A percentile compares a stretch with the other conserved stretches of the same genome.
phyloP scores from a whole-genome alignment of 257 asterid species.

The Solanum ossicruentum region DNA sequence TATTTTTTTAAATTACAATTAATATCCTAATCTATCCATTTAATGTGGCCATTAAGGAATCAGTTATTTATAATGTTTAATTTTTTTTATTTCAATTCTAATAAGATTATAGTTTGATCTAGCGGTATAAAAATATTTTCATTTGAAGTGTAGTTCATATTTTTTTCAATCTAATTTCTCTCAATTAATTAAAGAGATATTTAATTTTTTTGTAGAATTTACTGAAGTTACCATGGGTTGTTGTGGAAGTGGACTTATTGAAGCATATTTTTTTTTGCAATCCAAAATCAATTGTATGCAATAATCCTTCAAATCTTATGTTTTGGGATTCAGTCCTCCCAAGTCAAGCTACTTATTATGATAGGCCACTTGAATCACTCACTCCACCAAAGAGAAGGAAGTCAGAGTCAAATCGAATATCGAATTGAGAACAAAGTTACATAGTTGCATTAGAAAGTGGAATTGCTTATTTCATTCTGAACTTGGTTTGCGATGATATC shows the following conservation, averaged over 20 bases:
- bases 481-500: too few relatives aligned
- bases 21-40: too few relatives aligned
- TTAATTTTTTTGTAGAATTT: constrained; percentile 27
- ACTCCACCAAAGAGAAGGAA: too few relatives aligned
- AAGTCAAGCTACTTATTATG: constrained; percentile 33
- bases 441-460: too few relatives aligned
- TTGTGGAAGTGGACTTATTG: constrained; percentile 55
- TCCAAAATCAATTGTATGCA: constrained; percentile 17
- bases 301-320: constrained; percentile 31
- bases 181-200: background rate
- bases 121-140: background rate
- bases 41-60: too few relatives aligned
- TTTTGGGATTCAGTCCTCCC: constrained; percentile 72
- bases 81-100: background rate
- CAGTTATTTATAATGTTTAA: too few relatives aligned
- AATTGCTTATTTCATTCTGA: too few relatives aligned
- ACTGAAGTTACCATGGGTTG: constrained; percentile 33
- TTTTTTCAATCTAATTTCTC: background rate
- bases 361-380: too few relatives aligned
- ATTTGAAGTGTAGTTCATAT: background rate
- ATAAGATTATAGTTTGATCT: background rate
- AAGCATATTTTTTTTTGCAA: constrained; percentile 35
- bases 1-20: too few relatives aligned
- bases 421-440: too few relatives aligned
- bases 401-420: too few relatives aligned